Evolutionary conservation across 1,284 basidiomycete species (phyloP).

Genomic region (Sporisorium iseilematis-ciliati): DNA sequence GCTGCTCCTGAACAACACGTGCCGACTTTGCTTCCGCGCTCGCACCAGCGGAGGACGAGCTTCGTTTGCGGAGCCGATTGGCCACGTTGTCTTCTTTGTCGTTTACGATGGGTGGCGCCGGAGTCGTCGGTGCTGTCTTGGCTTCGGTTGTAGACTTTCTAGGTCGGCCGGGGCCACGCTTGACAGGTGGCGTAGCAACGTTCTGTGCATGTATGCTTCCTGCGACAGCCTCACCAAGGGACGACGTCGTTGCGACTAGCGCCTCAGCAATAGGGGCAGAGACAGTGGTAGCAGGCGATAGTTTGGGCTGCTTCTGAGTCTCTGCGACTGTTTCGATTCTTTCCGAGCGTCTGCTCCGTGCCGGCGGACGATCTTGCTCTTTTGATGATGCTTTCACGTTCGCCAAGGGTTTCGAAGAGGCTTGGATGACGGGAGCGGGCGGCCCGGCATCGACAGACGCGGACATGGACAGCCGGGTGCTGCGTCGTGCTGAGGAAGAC

Average conservation of each 20-base stretch:
- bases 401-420: background rate
- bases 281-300: background rate
- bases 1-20: background rate
- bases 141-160: background rate
- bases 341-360: conserved; percentile 13
- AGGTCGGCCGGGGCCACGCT: conserved; percentile 31
- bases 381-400: background rate
- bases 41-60: conserved; percentile 2
- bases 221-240: background rate
- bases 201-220: background rate
- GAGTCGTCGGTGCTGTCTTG: background rate
- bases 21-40: background rate
- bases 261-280: background rate
- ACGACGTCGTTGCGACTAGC: background rate
- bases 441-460: background rate
- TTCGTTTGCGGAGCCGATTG: conserved; percentile 23
- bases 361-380: conserved; percentile 1
- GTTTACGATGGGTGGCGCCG: conserved; percentile 2
- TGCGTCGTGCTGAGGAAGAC: conserved; percentile 24
- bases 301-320: background rate
- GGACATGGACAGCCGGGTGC: conserved; percentile 28
- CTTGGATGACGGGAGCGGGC: too few species aligned
- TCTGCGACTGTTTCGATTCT: background rate
- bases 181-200: conserved; percentile 11
- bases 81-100: background rate